phyloP scores from a whole-genome alignment of 768 basidiomycete species.

The Leccinum aurantiacum region DNA sequence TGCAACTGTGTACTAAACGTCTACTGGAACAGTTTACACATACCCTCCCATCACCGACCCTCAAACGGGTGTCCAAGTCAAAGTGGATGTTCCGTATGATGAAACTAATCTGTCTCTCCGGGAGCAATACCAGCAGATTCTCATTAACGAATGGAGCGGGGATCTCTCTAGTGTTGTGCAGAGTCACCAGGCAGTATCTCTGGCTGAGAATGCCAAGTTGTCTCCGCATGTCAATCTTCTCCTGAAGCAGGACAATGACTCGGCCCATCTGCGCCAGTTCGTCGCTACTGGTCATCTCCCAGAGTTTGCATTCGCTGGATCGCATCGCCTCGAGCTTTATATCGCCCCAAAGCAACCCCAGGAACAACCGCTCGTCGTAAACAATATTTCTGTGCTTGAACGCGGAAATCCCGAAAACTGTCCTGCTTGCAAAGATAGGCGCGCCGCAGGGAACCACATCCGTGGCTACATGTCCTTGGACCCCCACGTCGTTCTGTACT shows the following conservation, averaged over 20 bases:
- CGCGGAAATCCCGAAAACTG: slow-evolving; percentile 13
- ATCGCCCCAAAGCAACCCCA: slow-evolving; percentile 3
- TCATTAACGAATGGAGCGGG: slow-evolving; percentile 4
- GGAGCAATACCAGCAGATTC: slow-evolving; percentile 5
- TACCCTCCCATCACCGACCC: slow-evolving; percentile 20
- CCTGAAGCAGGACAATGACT: not conserved
- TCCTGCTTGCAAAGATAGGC: slow-evolving; percentile 13
- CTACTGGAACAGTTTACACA: slow-evolving; percentile 17
- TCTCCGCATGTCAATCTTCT: slow-evolving; percentile 4
- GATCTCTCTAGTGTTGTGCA: not conserved
- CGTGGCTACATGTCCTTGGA: slow-evolving; percentile 20
- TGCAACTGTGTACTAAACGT: not conserved
- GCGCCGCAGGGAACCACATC: slow-evolving; percentile 10
- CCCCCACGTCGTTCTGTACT: slow-evolving; percentile 13
- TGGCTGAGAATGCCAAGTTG: not conserved
- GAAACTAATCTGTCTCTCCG: slow-evolving; percentile 1
- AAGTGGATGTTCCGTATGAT: slow-evolving; percentile 19
- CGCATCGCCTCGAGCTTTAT: slow-evolving; percentile 22
- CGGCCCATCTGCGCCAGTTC: slow-evolving; percentile 9
- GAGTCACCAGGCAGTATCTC: not conserved
- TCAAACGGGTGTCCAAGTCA: slow-evolving; percentile 2
- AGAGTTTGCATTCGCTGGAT: slow-evolving; percentile 21
- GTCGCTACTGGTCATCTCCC: slow-evolving; percentile 6
- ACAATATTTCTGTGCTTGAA: slow-evolving; percentile 16
- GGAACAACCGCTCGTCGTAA: slow-evolving; percentile 1